Evolutionary conservation across 2,329 filamentous ascomycete species (phyloP).

Genomic region (Mariannaea elegans): DNA sequence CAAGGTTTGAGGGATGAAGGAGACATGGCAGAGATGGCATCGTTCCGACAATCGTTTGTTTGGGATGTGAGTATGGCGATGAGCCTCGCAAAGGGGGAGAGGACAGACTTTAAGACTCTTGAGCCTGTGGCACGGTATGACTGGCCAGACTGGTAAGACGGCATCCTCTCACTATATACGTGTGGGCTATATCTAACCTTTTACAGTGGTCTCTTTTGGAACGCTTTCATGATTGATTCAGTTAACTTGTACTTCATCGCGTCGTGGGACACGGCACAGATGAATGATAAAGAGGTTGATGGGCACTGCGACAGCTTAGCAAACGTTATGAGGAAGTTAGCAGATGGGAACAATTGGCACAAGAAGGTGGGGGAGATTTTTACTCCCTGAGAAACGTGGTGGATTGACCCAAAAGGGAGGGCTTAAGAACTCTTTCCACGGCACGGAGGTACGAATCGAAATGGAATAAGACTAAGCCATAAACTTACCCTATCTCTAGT

Average conservation of each 20-base stretch:
- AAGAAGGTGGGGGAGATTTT: slow-evolving; percentile 41
- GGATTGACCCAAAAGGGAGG: neutral
- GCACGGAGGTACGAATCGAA: no score
- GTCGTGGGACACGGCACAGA: slow-evolving; percentile 52
- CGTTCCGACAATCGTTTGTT: slow-evolving; percentile 49
- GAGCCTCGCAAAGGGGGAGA: slow-evolving; percentile 22
- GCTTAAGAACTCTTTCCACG: neutral
- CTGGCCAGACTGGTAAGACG: slow-evolving; percentile 50
- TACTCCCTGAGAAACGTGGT: neutral
- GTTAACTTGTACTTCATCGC: slow-evolving; percentile 47
- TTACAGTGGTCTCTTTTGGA: slow-evolving; percentile 49
- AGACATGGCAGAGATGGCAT: slow-evolving; percentile 42
- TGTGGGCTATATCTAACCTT: neutral
- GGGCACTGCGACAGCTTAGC: slow-evolving; percentile 42
- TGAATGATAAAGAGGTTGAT: slow-evolving; percentile 46
- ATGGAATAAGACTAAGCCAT: no score
- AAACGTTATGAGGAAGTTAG: slow-evolving; percentile 43
- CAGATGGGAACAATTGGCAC: slow-evolving; percentile 40
- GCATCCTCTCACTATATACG: neutral
- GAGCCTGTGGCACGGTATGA: slow-evolving; percentile 46
- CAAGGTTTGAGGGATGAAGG: slow-evolving; percentile 46
- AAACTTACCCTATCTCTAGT: no score
- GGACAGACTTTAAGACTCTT: slow-evolving; percentile 35
- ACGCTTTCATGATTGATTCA: slow-evolving; percentile 47
- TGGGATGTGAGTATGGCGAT: slow-evolving; percentile 50